Percentiles rank a stretch among this genome's conserved stretches.
Evolutionary conservation across 768 basidiomycete genomes (phyloP).

Genomic region (Coprinopsis sp.): DNA sequence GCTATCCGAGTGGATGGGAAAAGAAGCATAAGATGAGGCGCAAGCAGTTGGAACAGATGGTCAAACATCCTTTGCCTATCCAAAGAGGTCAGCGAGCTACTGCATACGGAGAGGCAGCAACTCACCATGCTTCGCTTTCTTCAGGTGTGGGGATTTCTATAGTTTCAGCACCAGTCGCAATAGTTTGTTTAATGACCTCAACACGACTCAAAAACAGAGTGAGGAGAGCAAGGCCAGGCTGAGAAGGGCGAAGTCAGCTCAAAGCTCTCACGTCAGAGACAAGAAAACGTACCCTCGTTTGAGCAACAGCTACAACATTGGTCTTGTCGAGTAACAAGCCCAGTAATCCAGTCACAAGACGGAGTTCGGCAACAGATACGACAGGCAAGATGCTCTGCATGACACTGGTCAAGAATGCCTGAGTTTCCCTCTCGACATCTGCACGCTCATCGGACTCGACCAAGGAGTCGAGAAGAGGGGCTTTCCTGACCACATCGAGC

Average conservation of each 20-base stretch:
- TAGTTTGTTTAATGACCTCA: conserved; percentile 83
- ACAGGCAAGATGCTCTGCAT: conserved; percentile 84
- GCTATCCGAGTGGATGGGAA: conserved; percentile 87
- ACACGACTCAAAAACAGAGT: conserved; percentile 90
- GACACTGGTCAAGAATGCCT: conserved; percentile 81
- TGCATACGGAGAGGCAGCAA: neutral
- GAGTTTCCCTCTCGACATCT: conserved; percentile 85
- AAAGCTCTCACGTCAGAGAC: neutral
- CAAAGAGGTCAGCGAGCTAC: conserved; percentile 11
- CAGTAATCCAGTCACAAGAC: conserved; percentile 81
- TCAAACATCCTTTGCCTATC: conserved; percentile 84
- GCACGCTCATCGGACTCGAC: conserved; percentile 57
- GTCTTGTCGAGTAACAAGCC: conserved; percentile 78
- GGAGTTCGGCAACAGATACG: conserved; percentile 72
- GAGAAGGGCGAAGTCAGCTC: conserved; percentile 9
- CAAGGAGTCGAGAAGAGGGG: conserved; percentile 63
- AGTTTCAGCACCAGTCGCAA: conserved; percentile 45
- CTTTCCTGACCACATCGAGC: conserved; percentile 83
- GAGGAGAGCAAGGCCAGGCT: conserved; percentile 91
- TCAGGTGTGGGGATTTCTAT: conserved; percentile 59
- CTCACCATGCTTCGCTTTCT: conserved; percentile 73
- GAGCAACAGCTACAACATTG: conserved; percentile 65
- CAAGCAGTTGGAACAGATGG: conserved; percentile 76
- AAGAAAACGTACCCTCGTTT: conserved; percentile 63
- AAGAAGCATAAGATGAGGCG: conserved; percentile 69